Evolutionary conservation across 2,329 filamentous ascomycete genomes (phyloP), one percentile per base, ranked within the genome.

Genomic region (Metarhizium robertsii): DNA sequence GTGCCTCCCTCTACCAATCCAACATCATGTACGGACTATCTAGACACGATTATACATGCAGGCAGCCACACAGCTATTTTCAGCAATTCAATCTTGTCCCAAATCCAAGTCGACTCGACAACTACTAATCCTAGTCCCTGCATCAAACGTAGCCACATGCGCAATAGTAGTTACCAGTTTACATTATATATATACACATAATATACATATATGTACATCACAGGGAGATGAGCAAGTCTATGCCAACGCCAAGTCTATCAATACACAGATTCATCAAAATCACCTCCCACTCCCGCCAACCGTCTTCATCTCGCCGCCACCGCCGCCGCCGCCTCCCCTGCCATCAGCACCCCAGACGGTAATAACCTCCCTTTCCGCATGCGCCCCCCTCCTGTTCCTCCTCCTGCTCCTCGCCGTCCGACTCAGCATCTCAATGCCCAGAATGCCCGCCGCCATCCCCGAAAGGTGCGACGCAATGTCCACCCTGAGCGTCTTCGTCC

Each of bases 391-490:
- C 49, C 52, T 53, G 18, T 52, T 32, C 47, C 53, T 54, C 52
- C 51, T 54, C 56, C 53, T 54, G 53, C 51, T 54, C 56, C 58
- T 55, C 45, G 55, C 55, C 50, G 59, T 57, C 52, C 62, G 59
- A 45, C 64, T 64, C 13, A 73, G 54, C 34, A 66, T 56, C 63
- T 70, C 67, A 14, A 73, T 69, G 14, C 75, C 75, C 13, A 69
- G 43, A 1, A 77, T 64, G 10, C 80, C 81, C 4, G 73, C 70
- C 18, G 72, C 58, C 59, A 84, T 74, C 45, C 80, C 79, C 7
- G 70, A 73, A 58, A 84, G 58, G 59, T 83, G 80, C 36, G 79
- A 79, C 49, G 75, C 72, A 16, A 82, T 64, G 56, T 84, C 80
- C 38, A 79, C 65, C 52, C 67, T 71, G 53, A 73, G 66, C 58